Base-by-base conservation (phyloP, 768 basidiomycete genomes). In the Peribolospora kevripleyi region DNA sequence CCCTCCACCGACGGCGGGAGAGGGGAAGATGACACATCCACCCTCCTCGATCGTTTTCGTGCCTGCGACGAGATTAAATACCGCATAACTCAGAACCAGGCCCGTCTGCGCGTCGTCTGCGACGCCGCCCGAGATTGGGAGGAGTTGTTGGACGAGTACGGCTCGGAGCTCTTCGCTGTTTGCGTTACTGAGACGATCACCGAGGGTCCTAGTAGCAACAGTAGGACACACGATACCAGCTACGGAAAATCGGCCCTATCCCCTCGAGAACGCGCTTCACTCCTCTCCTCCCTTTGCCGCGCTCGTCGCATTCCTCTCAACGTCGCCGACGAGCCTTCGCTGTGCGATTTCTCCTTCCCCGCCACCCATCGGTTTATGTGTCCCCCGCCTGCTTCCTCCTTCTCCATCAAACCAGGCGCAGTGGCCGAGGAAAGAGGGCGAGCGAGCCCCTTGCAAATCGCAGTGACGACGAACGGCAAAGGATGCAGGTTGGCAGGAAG, bases 341-440 rank as follows among this genome's bases (percentile, higher is more conserved):
- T 90, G 46, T 90, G 84, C 66, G 87, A 93, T 65, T 95, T 84
- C 64, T 79, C 82, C 0, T 87, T 91, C 68, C 74, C 82, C 0
- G 76, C 88, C 1, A 76, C 81, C 0, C 84, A 95, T 60, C 81
- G 90, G 3, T 87, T 93, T 62, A 65, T 72, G 6, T 75, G 78
- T 63, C 61, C 49, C 48, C 36, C 58, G n/a, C 43, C 57, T 48
- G 43, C 52, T 46, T 8, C 55, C 42, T 36, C n/a, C 52, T 3
- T 48, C 60, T 41, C 10, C 55, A 7, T n/a, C 46, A 14, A 7
- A 4, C 25, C 40, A 13, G n/a, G 25, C 25, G 7, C 54, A 40
- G 47, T 41, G n/a, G 13, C 48, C n/a, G 50, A 58, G 46, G 55
- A 61, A 47, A 60, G 42, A 54, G 56, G 6, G 3, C 42, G 10